A percentile compares a stretch with the other conserved stretches of the same genome.
phyloP scores from a whole-genome alignment of 139 green algal genomes.

The Edaphochlamys debaryana region DNA sequence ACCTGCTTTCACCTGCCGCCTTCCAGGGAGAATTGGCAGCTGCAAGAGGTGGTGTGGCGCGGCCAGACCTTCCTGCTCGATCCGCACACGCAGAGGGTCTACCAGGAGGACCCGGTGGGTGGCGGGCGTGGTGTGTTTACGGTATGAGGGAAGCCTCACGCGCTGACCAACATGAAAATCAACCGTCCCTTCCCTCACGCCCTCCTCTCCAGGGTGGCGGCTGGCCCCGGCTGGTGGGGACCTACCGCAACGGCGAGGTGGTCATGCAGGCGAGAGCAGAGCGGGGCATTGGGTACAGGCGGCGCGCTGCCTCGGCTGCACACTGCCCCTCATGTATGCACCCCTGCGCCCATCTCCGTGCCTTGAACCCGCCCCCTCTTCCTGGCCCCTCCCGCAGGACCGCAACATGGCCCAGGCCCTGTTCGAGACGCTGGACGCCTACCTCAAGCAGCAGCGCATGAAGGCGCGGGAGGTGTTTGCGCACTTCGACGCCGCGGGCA shows the following conservation, averaged over 20 bases:
- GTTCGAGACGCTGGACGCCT: constrained; percentile 56
- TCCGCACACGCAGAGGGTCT: constrained; percentile 29
- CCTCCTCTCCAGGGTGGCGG: constrained; percentile 3
- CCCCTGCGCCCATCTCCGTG: too few species aligned
- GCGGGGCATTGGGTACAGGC: not conserved
- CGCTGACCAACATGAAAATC: too few species aligned
- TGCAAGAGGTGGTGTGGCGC: constrained; percentile 26
- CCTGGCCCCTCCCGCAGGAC: not conserved
- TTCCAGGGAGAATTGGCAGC: constrained; percentile 24
- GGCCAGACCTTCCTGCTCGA: constrained; percentile 28
- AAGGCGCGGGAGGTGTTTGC: constrained; percentile 44
- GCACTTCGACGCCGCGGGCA: constrained; percentile 40
- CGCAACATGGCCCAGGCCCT: constrained; percentile 33
- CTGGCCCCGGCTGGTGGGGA: constrained; percentile 23
- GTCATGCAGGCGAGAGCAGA: not conserved
- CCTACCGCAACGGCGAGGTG: constrained; percentile 14
- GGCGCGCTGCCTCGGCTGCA: too few species aligned
- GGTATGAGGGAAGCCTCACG: not conserved
- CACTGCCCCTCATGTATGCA: too few species aligned
- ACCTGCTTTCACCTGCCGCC: too few species aligned
- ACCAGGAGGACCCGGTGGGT: constrained; percentile 23
- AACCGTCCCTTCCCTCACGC: not conserved
- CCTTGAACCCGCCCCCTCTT: not conserved
- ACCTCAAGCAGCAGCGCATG: constrained; percentile 52
- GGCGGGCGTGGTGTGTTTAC: too few species aligned